Conservation (phyloP, 371 early-diverging fungal species). For the Mucor racemosus region DNA sequence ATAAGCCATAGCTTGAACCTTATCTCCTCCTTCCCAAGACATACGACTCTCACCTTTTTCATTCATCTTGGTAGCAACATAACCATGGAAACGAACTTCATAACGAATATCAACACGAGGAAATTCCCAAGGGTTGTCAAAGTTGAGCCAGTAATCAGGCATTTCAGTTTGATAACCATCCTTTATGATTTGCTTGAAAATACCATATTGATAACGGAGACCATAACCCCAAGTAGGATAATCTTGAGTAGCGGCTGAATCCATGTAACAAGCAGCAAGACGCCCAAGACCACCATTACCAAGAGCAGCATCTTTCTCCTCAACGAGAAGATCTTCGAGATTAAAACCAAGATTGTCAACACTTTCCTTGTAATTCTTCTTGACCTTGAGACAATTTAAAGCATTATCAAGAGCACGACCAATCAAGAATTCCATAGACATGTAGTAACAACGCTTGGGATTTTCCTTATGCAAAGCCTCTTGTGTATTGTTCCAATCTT, state of each 20-base stretch:
- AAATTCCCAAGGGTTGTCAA: constrained; percentile 93
- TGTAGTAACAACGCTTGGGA: constrained; percentile 91
- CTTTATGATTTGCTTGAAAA: constrained; percentile 90
- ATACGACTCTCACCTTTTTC: constrained; percentile 63
- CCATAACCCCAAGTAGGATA: constrained; percentile 92
- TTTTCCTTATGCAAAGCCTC: constrained; percentile 56
- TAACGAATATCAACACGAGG: constrained; percentile 86
- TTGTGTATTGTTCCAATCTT: constrained; percentile 89
- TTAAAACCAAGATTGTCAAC: constrained; percentile 78
- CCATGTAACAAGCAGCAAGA: constrained; percentile 90
- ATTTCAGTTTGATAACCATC: constrained; percentile 89
- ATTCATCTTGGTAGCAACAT: constrained; percentile 69
- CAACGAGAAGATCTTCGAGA: constrained; percentile 84
- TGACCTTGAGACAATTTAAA: constrained; percentile 78
- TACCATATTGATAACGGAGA: constrained; percentile 91
- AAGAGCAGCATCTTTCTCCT: constrained; percentile 92
- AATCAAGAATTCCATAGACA: constrained; percentile 92
- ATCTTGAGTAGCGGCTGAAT: constrained; percentile 87
- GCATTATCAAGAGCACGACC: constrained; percentile 96
- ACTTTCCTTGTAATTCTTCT: constrained; percentile 69
- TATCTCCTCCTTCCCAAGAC: constrained; percentile 84
- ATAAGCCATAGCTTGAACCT: constrained; percentile 88
- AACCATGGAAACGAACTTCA: constrained; percentile 86
- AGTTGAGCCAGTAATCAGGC: constrained; percentile 90
- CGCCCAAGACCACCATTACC: constrained; percentile 95